Conservation (phyloP, 1,284 basidiomycete species). For the Rhodotorula sp. region DNA sequence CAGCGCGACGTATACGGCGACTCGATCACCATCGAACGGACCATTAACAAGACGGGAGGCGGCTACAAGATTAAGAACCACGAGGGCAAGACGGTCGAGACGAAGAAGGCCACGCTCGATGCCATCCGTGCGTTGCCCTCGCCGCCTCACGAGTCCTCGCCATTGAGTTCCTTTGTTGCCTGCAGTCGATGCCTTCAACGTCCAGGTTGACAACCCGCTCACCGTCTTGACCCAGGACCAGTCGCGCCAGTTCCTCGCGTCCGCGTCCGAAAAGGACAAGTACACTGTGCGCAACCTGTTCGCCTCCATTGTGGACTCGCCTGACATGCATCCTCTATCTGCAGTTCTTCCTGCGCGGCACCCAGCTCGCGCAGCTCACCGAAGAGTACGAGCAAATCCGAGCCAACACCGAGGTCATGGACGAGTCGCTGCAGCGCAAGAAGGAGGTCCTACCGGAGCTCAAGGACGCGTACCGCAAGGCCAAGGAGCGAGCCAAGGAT, state of each 20-base stretch:
- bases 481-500: slow-evolving; percentile 65
- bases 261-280: slow-evolving; percentile 79
- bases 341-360: slow-evolving; percentile 92
- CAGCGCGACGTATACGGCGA: slow-evolving; percentile 78
- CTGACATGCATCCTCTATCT: not conserved
- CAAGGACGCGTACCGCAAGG: slow-evolving; percentile 62
- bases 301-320: not conserved
- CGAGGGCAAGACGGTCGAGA: slow-evolving; percentile 65
- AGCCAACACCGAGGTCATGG: slow-evolving; percentile 60
- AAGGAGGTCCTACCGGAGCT: slow-evolving; percentile 74
- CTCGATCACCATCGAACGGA: slow-evolving; percentile 79
- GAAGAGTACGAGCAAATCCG: slow-evolving; percentile 80
- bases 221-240: slow-evolving; percentile 54
- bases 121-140: slow-evolving; percentile 61
- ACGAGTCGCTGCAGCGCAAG: slow-evolving; percentile 46
- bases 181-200: slow-evolving; percentile 78
- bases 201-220: slow-evolving; percentile 63
- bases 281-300: slow-evolving; percentile 67
- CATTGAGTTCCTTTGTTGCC: too few species aligned
- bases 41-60: slow-evolving; percentile 71
- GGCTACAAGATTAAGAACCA: slow-evolving; percentile 81
- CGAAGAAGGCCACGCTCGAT: slow-evolving; percentile 80
- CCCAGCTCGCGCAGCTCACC: slow-evolving; percentile 82
- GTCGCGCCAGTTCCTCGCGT: slow-evolving; percentile 81
- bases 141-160: too few species aligned